A percentile compares a stretch with the other conserved stretches of the same genome.
Conservation (phyloP, 306 rosid species). For the Prunus fruticosa region DNA sequence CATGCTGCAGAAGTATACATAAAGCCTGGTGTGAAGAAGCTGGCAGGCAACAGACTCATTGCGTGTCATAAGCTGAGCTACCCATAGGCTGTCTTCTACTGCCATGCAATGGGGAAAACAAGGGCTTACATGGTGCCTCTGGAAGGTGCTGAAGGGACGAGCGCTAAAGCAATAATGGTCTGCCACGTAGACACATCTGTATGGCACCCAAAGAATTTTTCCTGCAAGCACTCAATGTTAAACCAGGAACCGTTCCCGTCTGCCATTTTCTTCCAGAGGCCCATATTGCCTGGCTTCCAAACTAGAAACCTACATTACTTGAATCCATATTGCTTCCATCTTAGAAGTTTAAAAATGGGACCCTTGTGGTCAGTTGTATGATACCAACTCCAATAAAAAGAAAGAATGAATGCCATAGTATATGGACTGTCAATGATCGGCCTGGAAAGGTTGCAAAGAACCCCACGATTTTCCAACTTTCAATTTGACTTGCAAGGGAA, state of each 20-base stretch:
- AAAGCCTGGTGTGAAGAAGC: slow-evolving; percentile 31
- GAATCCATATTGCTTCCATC: too few species aligned
- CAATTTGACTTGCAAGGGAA: slow-evolving; percentile 82
- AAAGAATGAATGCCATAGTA: background rate
- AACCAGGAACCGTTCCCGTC: slow-evolving; percentile 62
- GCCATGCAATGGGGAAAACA: slow-evolving; percentile 42
- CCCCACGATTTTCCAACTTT: slow-evolving; percentile 96
- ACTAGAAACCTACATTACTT: slow-evolving; percentile 13
- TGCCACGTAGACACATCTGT: slow-evolving; percentile 61
- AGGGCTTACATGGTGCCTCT: slow-evolving; percentile 46
- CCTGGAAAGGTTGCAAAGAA: slow-evolving; percentile 67
- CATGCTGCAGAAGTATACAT: slow-evolving; percentile 33
- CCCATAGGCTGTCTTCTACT: slow-evolving; percentile 63
- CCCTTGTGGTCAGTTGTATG: background rate
- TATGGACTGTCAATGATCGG: slow-evolving; percentile 17
- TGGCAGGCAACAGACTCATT: slow-evolving; percentile 29
- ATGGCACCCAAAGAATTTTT: slow-evolving; percentile 79
- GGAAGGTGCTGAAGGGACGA: slow-evolving; percentile 43
- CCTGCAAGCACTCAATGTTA: slow-evolving; percentile 61
- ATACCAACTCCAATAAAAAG: background rate
- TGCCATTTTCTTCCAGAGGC: slow-evolving; percentile 82
- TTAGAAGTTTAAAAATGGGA: too few species aligned
- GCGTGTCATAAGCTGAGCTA: slow-evolving; percentile 68
- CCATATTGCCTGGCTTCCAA: slow-evolving; percentile 62
- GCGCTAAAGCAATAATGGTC: slow-evolving; percentile 52